phyloP scores from a whole-genome alignment of 2,329 filamentous ascomycete species.

The Penicillium sp. region DNA sequence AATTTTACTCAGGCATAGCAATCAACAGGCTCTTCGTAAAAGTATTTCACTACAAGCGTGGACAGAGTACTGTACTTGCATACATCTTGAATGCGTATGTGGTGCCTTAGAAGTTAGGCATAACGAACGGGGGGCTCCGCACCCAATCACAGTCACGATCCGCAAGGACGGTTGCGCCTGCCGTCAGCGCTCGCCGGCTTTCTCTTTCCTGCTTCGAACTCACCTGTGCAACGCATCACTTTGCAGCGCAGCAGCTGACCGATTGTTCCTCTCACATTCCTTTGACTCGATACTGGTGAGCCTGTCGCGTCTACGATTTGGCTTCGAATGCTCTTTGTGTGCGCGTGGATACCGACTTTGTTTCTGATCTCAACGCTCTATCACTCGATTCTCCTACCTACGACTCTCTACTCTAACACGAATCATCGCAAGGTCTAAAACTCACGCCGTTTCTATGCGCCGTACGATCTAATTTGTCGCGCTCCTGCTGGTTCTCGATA shows the following conservation, averaged over 20 bases:
- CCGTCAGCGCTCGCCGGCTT: neutral
- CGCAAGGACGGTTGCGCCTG: neutral
- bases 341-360: neutral
- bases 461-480: neutral
- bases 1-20: no score
- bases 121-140: neutral
- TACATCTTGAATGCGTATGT: no score
- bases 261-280: neutral
- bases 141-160: neutral
- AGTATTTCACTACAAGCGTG: no score
- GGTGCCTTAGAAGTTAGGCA: no score
- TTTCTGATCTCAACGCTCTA: slow-evolving; percentile 1
- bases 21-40: no score
- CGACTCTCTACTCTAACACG: neutral
- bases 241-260: neutral
- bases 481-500: neutral
- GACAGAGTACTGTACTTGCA: no score
- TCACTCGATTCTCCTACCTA: neutral
- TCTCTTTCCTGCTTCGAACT: slow-evolving; percentile 1
- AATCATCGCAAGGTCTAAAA: neutral
- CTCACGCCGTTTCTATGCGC: neutral
- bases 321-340: neutral
- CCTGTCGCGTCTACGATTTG: neutral
- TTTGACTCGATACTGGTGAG: neutral
- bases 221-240: neutral